These are phyloP conservation scores for Lizanozyma gosingica DNA, from an alignment of 1,139 yeast species.

Conservation along the genomic window DNA sequence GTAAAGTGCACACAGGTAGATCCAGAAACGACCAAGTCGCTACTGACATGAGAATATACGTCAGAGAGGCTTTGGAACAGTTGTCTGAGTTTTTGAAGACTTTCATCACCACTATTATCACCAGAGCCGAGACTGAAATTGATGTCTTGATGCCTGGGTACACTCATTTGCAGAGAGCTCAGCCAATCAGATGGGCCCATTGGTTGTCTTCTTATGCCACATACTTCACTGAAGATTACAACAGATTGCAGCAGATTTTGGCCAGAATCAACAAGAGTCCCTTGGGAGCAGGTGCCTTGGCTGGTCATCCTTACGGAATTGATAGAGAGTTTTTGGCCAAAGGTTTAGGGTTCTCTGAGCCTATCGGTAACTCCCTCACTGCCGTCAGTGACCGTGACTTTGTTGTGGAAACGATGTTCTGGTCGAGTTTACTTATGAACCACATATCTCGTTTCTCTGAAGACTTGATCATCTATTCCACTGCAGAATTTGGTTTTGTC, in stretches of 20 bases:
- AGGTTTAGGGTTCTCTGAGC: slow-evolving; percentile 69
- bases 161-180: slow-evolving; percentile 97
- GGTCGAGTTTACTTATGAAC: slow-evolving; percentile 94
- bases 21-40: slow-evolving; percentile 98
- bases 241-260: slow-evolving; percentile 72
- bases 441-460: slow-evolving; percentile 92
- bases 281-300: slow-evolving; percentile 94
- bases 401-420: slow-evolving; percentile 92
- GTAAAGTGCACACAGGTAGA: slow-evolving; percentile 97
- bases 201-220: slow-evolving; percentile 95
- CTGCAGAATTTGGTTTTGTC: slow-evolving; percentile 94
- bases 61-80: slow-evolving; percentile 60
- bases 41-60: slow-evolving; percentile 92
- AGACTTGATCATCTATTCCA: slow-evolving; percentile 89
- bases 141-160: slow-evolving; percentile 97
- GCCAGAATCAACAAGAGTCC: slow-evolving; percentile 84
- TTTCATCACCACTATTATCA: slow-evolving; percentile 57
- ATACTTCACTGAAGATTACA: slow-evolving; percentile 81
- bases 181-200: slow-evolving; percentile 98
- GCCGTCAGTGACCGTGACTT: slow-evolving; percentile 98
- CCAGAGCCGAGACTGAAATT: slow-evolving; percentile 77
- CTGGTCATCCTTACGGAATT: slow-evolving; percentile 98
- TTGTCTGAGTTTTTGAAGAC: slow-evolving; percentile 49
- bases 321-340: slow-evolving; percentile 84
- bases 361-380: slow-evolving; percentile 88